Base-by-base conservation (phyloP, 1,284 basidiomycete species). In the Phellopilus nigrolimitatus region DNA sequence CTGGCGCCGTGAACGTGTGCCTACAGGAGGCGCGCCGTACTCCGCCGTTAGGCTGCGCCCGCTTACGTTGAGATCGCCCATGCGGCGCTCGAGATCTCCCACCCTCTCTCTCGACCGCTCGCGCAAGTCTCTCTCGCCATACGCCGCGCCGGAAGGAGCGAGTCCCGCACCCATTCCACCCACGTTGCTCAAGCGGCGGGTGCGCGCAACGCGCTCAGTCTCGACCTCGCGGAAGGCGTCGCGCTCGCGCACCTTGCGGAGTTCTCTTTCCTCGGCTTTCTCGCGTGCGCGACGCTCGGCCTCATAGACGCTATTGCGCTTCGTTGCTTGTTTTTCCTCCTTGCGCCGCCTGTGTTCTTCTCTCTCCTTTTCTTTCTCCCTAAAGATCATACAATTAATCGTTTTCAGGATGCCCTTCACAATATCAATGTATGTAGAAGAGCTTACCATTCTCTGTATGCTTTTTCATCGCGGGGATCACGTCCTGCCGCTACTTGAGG, bases 301-400 rank as follows among this genome's bases (percentile, higher is more conserved):
- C 50, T 80, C 79, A 51, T 55, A 57, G 13, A 42, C 76, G 72
- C 49, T 43, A 7, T 73, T 66, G 24, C 73, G 72, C 59, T 71
- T 80, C 21, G 72, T 66, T 0, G 73, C 68, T 38, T 76, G 73
- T 57, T 77, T 80, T 59, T 82, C 79, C 65, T 82, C 66, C 38
- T 56, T 56, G 31, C 51, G 41, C 13, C 53, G 41, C 47, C 53
- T 54, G 31, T 38, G 30, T 33, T 56, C 58, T 49, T 57, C 55
- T 50, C 54, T 61, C 38, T 62, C 60, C 59, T 62, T 62, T 25
- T 39, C 17, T 8, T 5, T 17, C 36, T 37, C 33, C 21, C 40
- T 42, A 31, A 12, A n/a, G n/a, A n/a, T n/a, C n/a, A n/a, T n/a
- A n/a, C n/a, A n/a, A n/a, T n/a, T n/a, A n/a, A n/a, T n/a, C n/a